A percentile compares a stretch with the other conserved stretches of the same genome.
These are phyloP conservation scores for Glebionis coronaria DNA, from an alignment of 129 eudicot genomes.

Conservation along the genomic window DNA sequence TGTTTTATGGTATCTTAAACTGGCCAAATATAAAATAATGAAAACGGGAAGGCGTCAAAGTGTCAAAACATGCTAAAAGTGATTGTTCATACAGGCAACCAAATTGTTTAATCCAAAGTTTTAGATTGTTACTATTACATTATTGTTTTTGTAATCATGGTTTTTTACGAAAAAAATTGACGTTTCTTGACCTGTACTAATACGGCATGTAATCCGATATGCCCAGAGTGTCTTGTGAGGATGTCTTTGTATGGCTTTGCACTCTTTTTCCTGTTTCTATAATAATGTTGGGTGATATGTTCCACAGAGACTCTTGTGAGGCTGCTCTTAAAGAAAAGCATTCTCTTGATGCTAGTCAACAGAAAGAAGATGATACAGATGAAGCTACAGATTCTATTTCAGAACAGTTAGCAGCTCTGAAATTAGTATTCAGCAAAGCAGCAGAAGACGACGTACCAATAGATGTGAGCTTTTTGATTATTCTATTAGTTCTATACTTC, in stretches of 20 bases:
- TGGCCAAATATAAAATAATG: too few species aligned
- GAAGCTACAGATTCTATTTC: conserved; percentile 28
- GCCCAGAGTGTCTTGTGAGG: background rate
- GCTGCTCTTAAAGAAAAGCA: conserved; percentile 61
- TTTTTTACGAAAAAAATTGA: too few species aligned
- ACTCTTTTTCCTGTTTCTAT: background rate
- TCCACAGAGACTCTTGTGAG: conserved; percentile 68
- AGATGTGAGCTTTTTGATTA: conserved; percentile 48
- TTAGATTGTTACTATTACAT: too few species aligned
- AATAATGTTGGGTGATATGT: conserved; percentile 17
- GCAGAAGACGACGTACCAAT: conserved; percentile 70
- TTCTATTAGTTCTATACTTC: background rate
- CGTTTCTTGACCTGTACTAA: too few species aligned
- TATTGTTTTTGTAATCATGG: too few species aligned
- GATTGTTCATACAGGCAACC: too few species aligned
- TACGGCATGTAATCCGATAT: too few species aligned
- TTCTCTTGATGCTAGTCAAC: conserved; percentile 25
- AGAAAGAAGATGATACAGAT: conserved; percentile 54
- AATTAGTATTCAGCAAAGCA: conserved; percentile 56
- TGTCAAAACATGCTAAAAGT: too few species aligned
- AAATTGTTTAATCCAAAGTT: too few species aligned
- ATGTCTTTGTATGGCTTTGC: background rate
- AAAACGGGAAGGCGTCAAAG: too few species aligned
- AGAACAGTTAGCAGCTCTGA: conserved; percentile 52
- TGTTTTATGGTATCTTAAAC: too few species aligned